Evolutionary conservation across 2,329 filamentous ascomycete species (phyloP).

Genomic region (Lasiodiplodia citricola): DNA sequence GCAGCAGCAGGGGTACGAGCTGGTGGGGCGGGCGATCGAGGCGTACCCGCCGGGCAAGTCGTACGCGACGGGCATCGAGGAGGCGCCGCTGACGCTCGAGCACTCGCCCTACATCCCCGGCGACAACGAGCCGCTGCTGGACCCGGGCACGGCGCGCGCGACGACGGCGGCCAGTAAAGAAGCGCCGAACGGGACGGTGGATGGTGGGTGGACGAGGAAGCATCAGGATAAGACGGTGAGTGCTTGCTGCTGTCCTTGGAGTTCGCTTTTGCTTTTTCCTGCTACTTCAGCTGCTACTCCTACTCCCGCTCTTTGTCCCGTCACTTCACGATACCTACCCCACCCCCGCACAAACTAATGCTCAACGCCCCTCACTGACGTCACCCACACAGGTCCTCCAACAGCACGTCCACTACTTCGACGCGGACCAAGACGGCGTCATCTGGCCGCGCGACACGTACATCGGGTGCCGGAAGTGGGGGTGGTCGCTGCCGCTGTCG

Average conservation of each 20-base stretch:
- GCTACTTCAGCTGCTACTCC: too few species aligned
- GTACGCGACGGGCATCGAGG: slow-evolving; percentile 14
- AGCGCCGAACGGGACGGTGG: slow-evolving; percentile 49
- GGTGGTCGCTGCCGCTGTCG: slow-evolving; percentile 52
- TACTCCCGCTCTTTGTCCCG: not conserved
- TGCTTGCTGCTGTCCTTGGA: not conserved
- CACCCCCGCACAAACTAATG: not conserved
- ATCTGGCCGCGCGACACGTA: slow-evolving; percentile 61
- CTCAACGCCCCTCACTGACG: not conserved
- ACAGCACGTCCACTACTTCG: slow-evolving; percentile 61
- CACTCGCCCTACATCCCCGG: slow-evolving; percentile 22
- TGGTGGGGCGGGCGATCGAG: slow-evolving; percentile 12
- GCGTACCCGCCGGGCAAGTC: slow-evolving; percentile 14
- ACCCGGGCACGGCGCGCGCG: slow-evolving; percentile 22
- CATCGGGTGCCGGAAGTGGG: slow-evolving; percentile 52
- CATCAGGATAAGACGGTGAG: slow-evolving; percentile 46
- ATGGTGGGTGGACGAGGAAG: slow-evolving; percentile 44
- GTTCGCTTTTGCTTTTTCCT: not conserved
- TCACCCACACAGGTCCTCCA: slow-evolving; percentile 48
- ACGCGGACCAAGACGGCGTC: slow-evolving; percentile 57
- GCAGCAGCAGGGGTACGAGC: slow-evolving; percentile 18
- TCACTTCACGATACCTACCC: not conserved
- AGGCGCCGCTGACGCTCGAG: slow-evolving; percentile 14
- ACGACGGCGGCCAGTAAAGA: slow-evolving; percentile 39
- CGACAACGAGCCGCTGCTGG: slow-evolving; percentile 11